Percentiles rank a stretch among this genome's conserved stretches.
Evolutionary conservation across 2,329 filamentous ascomycete genomes (phyloP).

Genomic region (Colletotrichum sp.): DNA sequence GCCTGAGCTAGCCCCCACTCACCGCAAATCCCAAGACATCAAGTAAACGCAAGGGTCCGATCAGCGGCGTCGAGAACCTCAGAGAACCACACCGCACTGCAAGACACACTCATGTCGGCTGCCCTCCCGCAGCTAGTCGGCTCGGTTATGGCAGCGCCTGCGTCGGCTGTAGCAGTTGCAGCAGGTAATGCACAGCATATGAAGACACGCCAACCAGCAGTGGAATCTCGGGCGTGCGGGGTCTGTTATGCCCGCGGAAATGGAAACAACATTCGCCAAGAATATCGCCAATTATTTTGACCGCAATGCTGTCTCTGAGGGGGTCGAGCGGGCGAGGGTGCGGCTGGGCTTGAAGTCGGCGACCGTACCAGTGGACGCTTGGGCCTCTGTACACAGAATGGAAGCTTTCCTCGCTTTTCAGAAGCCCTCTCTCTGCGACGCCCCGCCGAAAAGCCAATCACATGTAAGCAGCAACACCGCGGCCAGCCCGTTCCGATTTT

Average conservation of each 20-base stretch:
- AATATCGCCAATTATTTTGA: not conserved
- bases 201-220: not conserved
- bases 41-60: not conserved
- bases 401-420: not conserved
- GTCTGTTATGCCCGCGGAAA: not conserved
- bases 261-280: not conserved
- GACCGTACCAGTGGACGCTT: not conserved
- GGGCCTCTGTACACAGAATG: not conserved
- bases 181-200: not conserved
- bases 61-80: conserved; percentile 8
- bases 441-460: conserved; percentile 19
- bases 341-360: not conserved
- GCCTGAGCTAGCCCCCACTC: not conserved
- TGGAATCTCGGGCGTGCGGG: not conserved
- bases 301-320: not conserved
- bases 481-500: not conserved
- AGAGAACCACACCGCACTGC: not conserved
- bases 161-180: not conserved
- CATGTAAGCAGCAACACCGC: not conserved
- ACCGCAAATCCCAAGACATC: not conserved
- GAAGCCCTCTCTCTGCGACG: not conserved
- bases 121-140: not conserved
- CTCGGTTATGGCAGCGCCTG: not conserved
- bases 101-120: not conserved
- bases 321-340: not conserved